These are phyloP conservation scores for Elsinoe ampelina DNA, from an alignment of 2,329 filamentous ascomycete species.

Conservation along the genomic window DNA sequence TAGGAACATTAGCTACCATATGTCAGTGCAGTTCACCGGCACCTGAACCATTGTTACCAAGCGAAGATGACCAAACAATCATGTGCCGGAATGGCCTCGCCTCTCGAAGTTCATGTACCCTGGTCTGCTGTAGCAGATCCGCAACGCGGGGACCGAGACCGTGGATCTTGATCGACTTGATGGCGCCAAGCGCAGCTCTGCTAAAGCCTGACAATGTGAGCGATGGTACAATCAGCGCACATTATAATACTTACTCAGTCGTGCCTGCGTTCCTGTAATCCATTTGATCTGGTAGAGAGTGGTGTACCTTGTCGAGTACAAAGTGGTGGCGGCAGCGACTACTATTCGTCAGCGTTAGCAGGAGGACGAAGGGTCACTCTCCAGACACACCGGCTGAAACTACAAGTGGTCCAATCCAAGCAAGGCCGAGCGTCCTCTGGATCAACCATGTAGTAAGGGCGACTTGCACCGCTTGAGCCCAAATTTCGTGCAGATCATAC, in stretches of 20 bases:
- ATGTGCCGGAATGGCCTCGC: not conserved
- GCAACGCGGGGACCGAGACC: constrained; percentile 7
- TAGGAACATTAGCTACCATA: constrained; percentile 29
- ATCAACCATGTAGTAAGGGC: constrained; percentile 41
- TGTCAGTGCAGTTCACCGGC: not conserved
- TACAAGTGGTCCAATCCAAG: constrained; percentile 40
- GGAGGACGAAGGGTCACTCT: too few species aligned
- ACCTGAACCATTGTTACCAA: not conserved
- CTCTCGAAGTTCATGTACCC: constrained; percentile 4
- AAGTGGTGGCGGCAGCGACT: not conserved
- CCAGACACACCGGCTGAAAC: constrained; percentile 30
- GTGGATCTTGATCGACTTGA: constrained; percentile 16
- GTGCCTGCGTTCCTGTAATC: constrained; percentile 17
- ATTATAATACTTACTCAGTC: constrained; percentile 10
- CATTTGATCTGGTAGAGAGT: constrained; percentile 21
- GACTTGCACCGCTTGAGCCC: constrained; percentile 34
- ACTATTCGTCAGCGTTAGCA: constrained; percentile 8
- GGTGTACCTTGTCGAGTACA: not conserved
- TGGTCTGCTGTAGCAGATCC: not conserved
- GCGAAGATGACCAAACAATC: not conserved
- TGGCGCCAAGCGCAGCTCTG: constrained; percentile 16
- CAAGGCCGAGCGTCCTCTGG: constrained; percentile 37
- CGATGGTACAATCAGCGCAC: not conserved
- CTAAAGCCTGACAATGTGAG: constrained; percentile 15
- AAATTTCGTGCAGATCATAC: constrained; percentile 29